phyloP scores from a whole-genome alignment of 352 stramenopile species.

The Globisporangium nodosum region DNA sequence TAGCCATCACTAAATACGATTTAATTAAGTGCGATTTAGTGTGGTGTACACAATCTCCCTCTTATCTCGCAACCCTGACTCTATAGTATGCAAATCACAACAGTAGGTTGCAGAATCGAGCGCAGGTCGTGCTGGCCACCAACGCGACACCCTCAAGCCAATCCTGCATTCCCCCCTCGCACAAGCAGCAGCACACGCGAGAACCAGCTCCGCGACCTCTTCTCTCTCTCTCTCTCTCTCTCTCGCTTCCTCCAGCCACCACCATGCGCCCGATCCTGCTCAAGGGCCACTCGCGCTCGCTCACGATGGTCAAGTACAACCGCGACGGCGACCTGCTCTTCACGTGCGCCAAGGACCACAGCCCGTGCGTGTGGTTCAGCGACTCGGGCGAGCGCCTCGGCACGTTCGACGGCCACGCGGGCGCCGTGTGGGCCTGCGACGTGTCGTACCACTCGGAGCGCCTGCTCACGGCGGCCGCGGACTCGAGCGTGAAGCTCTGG shows the following conservation, averaged over 20 bases:
- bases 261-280: constrained; percentile 96
- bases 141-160: neutral
- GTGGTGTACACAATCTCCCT: neutral
- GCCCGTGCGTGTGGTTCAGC: constrained; percentile 96
- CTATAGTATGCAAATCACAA: neutral
- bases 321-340: constrained; percentile 98
- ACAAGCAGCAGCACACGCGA: neutral
- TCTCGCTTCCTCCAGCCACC: neutral
- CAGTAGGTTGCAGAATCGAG: neutral
- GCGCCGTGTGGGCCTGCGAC: constrained; percentile 97
- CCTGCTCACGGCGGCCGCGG: constrained; percentile 95
- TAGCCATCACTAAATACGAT: too few species aligned
- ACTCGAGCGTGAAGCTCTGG: constrained; percentile 91
- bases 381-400: constrained; percentile 94
- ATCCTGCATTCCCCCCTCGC: neutral
- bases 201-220: neutral
- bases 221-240: neutral
- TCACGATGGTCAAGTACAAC: constrained; percentile 99
- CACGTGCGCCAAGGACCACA: constrained; percentile 94
- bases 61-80: neutral
- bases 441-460: constrained; percentile 90
- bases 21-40: neutral
- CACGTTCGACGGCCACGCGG: constrained; percentile 96
- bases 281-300: constrained; percentile 98
- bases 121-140: neutral